Conservation (phyloP, 805 yeast species). For the Nakazawaea wyomingensis region DNA sequence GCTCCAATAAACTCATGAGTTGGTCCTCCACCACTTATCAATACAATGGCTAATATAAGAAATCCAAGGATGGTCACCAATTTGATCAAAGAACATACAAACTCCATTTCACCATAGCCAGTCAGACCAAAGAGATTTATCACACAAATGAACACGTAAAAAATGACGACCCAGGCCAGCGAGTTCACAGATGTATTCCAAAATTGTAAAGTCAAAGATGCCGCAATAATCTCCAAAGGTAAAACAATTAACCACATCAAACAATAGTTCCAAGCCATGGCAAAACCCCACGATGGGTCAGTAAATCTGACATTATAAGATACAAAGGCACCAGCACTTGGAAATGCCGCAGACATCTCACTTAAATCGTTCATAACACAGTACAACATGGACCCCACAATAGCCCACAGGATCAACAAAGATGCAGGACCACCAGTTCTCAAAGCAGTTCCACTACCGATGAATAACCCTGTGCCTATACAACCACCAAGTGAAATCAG, state of each 20-base stretch:
- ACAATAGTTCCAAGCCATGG: slow-evolving; percentile 69
- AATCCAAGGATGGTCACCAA: slow-evolving; percentile 55
- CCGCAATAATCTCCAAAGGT: slow-evolving; percentile 64
- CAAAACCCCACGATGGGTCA: slow-evolving; percentile 66
- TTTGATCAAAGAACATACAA: slow-evolving; percentile 52
- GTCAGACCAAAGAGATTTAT: slow-evolving; percentile 52
- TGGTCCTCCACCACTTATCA: slow-evolving; percentile 54
- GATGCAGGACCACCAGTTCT: slow-evolving; percentile 55
- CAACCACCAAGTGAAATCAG: slow-evolving; percentile 68
- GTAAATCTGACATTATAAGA: slow-evolving; percentile 50
- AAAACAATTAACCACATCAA: slow-evolving; percentile 59
- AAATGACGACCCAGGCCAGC: slow-evolving; percentile 54
- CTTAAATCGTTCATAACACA: slow-evolving; percentile 50
- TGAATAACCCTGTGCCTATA: slow-evolving; percentile 60
- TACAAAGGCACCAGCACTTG: slow-evolving; percentile 51
- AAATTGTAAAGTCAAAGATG: slow-evolving; percentile 48
- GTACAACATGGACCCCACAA: slow-evolving; percentile 47
- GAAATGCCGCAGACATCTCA: slow-evolving; percentile 47
- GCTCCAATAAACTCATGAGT: slow-evolving; percentile 47
- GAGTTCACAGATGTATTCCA: slow-evolving; percentile 47
- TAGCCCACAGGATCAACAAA: slow-evolving; percentile 43
- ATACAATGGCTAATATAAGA: slow-evolving; percentile 52
- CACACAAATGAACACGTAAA: slow-evolving; percentile 42
- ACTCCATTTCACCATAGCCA: slow-evolving; percentile 67
- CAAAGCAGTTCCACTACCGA: slow-evolving; percentile 51